These are phyloP conservation scores for Fusarium sp. DNA, from an alignment of 2,329 filamentous ascomycete species.

Conservation along the genomic window DNA sequence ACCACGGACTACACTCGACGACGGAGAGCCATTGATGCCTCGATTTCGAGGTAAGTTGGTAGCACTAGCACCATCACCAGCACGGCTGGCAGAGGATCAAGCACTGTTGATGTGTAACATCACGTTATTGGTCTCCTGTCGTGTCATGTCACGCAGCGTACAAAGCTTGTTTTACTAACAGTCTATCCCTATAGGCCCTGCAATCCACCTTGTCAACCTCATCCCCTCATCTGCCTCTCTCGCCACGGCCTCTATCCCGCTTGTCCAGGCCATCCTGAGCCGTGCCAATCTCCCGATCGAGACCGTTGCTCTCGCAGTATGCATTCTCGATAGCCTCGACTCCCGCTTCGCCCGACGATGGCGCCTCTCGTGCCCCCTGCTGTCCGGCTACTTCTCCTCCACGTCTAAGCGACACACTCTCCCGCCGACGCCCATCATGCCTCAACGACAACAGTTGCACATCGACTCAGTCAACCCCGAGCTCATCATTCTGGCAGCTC, in stretches of 20 bases:
- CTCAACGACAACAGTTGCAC: conserved; percentile 55
- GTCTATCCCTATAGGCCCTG: conserved; percentile 60
- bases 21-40: conserved; percentile 55
- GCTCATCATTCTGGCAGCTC: conserved; percentile 68
- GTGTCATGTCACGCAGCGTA: conserved; percentile 6
- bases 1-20: conserved; percentile 53
- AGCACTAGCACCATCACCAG: background rate
- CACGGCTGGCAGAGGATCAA: background rate
- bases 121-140: conserved; percentile 15
- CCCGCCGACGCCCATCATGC: conserved; percentile 50
- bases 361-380: conserved; percentile 67
- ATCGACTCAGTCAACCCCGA: conserved; percentile 71
- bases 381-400: conserved; percentile 41
- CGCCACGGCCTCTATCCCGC: conserved; percentile 63
- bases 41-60: conserved; percentile 50
- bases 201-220: conserved; percentile 72
- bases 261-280: conserved; percentile 69
- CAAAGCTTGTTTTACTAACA: conserved; percentile 19
- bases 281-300: conserved; percentile 68
- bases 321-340: conserved; percentile 72
- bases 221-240: conserved; percentile 71
- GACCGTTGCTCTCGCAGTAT: conserved; percentile 70
- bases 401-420: conserved; percentile 59
- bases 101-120: background rate
- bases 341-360: conserved; percentile 70